phyloP scores from a whole-genome alignment of 2,329 filamentous ascomycete species.

The Septoria linicola region DNA sequence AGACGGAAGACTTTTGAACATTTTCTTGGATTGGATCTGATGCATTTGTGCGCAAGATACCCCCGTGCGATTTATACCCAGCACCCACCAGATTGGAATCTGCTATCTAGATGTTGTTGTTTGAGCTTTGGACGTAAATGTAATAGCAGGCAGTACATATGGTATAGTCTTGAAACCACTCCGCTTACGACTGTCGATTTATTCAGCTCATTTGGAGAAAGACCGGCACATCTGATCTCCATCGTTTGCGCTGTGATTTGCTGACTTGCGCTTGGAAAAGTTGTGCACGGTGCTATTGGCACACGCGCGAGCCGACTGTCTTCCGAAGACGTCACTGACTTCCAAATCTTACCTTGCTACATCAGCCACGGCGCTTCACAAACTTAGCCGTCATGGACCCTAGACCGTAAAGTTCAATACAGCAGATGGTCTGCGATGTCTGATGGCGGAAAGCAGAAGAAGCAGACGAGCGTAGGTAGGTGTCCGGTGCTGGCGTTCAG shows the following conservation, averaged over 20 bases:
- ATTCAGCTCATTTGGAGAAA: too few species aligned
- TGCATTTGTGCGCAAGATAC: conserved; percentile 17
- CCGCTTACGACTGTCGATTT: too few species aligned
- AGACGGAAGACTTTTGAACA: not conserved
- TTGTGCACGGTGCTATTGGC: not conserved
- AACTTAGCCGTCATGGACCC: not conserved
- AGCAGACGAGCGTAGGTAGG: conserved; percentile 30
- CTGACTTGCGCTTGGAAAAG: not conserved
- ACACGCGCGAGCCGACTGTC: not conserved
- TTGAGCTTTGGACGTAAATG: not conserved
- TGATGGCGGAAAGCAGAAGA: conserved; percentile 17
- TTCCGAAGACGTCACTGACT: not conserved
- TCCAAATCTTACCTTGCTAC: not conserved
- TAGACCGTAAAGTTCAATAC: not conserved
- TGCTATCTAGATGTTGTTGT: conserved; percentile 8
- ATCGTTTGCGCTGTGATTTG: not conserved
- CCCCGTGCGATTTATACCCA: conserved; percentile 11
- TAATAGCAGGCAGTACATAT: conserved; percentile 1
- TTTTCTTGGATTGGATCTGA: conserved; percentile 15
- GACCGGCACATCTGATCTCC: not conserved
- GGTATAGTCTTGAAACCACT: not conserved
- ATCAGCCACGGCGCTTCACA: not conserved
- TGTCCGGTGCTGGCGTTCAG: not conserved
- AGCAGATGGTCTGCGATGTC: conserved; percentile 20
- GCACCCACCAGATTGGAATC: conserved; percentile 13